Evolutionary conservation across 176 grass and related monocot species (phyloP).

Genomic region (Elaeis guineensis): DNA sequence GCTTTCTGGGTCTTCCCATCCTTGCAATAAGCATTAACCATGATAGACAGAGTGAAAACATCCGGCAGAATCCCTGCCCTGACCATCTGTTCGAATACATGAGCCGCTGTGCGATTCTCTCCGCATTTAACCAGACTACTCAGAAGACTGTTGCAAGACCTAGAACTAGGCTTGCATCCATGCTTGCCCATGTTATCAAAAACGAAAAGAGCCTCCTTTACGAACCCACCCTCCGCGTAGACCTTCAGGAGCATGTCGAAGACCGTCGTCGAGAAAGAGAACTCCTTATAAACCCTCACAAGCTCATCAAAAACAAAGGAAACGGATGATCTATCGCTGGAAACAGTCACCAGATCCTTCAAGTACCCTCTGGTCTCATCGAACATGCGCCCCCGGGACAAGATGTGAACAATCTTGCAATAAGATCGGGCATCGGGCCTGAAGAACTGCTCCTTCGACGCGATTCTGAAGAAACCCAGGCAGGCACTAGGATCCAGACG

Average conservation of each 20-base stretch:
- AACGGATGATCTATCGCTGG: not conserved
- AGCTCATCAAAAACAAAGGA: conserved; percentile 48
- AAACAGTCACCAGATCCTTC: conserved; percentile 34
- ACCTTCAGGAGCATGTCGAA: conserved; percentile 83
- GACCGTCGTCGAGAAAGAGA: conserved; percentile 56
- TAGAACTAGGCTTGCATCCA: conserved; percentile 54
- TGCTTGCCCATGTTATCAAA: conserved; percentile 73
- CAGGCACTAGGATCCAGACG: conserved; percentile 55
- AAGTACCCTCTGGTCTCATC: conserved; percentile 35
- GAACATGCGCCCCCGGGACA: conserved; percentile 52
- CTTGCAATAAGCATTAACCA: conserved; percentile 75
- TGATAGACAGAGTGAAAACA: conserved; percentile 50
- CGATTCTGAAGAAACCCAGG: conserved; percentile 48
- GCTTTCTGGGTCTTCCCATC: conserved; percentile 28
- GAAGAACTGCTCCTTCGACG: conserved; percentile 23
- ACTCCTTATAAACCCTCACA: conserved; percentile 55
- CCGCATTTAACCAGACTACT: conserved; percentile 50
- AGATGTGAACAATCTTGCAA: conserved; percentile 70
- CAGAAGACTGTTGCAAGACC: conserved; percentile 74
- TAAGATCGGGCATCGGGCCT: conserved; percentile 42
- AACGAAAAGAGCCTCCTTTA: conserved; percentile 53
- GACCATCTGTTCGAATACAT: conserved; percentile 64
- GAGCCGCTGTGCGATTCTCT: conserved; percentile 18
- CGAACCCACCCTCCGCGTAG: conserved; percentile 28
- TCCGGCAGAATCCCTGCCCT: conserved; percentile 40